Evolutionary conservation across 768 basidiomycete genomes (phyloP).

Genomic region (Fistulinella prunicolor): DNA sequence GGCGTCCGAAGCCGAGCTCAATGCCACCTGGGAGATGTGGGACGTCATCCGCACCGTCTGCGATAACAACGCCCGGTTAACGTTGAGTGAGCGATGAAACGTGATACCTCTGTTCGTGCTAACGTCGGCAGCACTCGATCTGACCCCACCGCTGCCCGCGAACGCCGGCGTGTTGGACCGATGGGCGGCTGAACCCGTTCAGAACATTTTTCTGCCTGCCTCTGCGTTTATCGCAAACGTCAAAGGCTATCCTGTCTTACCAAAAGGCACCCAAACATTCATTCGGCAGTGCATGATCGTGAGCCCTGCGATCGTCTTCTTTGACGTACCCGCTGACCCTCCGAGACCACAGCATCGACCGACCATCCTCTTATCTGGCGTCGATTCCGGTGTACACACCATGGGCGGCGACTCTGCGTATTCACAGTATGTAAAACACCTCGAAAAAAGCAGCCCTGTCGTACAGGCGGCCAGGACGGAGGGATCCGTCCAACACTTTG

Average conservation of each 20-base stretch:
- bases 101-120: slow-evolving; percentile 9
- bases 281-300: slow-evolving; percentile 88
- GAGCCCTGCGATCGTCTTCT: slow-evolving; percentile 28
- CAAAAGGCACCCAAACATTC: slow-evolving; percentile 90
- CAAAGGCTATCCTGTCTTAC: slow-evolving; percentile 95
- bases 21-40: slow-evolving; percentile 98
- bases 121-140: slow-evolving; percentile 73
- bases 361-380: slow-evolving; percentile 76
- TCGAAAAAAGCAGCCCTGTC: slow-evolving; percentile 73
- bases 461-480: slow-evolving; percentile 60
- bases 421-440: slow-evolving; percentile 80
- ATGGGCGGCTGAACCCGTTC: slow-evolving; percentile 94
- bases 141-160: slow-evolving; percentile 83
- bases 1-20: slow-evolving; percentile 55
- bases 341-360: slow-evolving; percentile 67
- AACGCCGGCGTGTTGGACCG: slow-evolving; percentile 72
- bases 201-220: slow-evolving; percentile 83
- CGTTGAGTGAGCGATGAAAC: slow-evolving; percentile 65
- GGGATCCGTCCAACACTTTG: slow-evolving; percentile 86
- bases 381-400: slow-evolving; percentile 58
- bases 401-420: slow-evolving; percentile 86
- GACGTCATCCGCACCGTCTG: slow-evolving; percentile 90
- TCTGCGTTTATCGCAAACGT: slow-evolving; percentile 92
- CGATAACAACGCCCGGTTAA: slow-evolving; percentile 72
- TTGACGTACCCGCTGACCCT: slow-evolving; percentile 19